Evolutionary conservation across 2,329 filamentous ascomycete genomes (phyloP).

Genomic region (Pseudogymnoascus sp.): DNA sequence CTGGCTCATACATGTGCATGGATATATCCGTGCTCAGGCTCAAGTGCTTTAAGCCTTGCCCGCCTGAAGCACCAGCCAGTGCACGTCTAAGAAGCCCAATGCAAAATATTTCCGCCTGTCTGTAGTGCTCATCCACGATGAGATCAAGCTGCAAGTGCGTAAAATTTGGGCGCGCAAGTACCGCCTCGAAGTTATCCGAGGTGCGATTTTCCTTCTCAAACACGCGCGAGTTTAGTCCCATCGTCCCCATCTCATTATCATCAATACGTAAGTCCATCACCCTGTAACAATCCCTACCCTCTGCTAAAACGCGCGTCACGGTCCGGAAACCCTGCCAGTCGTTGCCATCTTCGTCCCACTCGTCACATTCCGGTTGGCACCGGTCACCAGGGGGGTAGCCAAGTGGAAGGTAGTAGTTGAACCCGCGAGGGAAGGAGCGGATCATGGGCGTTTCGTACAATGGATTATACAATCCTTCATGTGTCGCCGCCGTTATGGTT

Average conservation of each 20-base stretch:
- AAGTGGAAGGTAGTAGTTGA: slow-evolving; percentile 29
- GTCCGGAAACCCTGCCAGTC: slow-evolving; percentile 30
- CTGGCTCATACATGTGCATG: too few species aligned
- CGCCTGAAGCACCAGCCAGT: slow-evolving; percentile 13
- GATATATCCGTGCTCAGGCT: slow-evolving; percentile 16
- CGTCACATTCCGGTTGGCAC: slow-evolving; percentile 3
- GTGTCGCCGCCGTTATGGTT: slow-evolving; percentile 34
- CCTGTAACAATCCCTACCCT: slow-evolving; percentile 15
- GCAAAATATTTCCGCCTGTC: slow-evolving; percentile 10
- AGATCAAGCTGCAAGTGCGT: slow-evolving; percentile 25
- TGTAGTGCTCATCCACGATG: slow-evolving; percentile 11
- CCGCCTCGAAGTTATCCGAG: slow-evolving; percentile 21
- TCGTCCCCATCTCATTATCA: slow-evolving; percentile 24
- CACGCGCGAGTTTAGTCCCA: slow-evolving; percentile 29
- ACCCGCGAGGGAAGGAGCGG: slow-evolving; percentile 33
- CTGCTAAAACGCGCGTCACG: slow-evolving; percentile 24
- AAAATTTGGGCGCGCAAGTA: slow-evolving; percentile 25
- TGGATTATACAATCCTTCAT: slow-evolving; percentile 32
- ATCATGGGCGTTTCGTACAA: slow-evolving; percentile 38
- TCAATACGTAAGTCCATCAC: slow-evolving; percentile 33
- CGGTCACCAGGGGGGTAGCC: too few species aligned
- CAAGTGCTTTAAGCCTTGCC: slow-evolving; percentile 21
- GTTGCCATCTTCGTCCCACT: slow-evolving; percentile 17
- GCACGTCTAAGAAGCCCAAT: slow-evolving; percentile 18
- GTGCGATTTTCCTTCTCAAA: slow-evolving; percentile 24